Base-by-base conservation (phyloP, 2,329 filamentous ascomycete genomes). In the Celoporthe dispersa region DNA sequence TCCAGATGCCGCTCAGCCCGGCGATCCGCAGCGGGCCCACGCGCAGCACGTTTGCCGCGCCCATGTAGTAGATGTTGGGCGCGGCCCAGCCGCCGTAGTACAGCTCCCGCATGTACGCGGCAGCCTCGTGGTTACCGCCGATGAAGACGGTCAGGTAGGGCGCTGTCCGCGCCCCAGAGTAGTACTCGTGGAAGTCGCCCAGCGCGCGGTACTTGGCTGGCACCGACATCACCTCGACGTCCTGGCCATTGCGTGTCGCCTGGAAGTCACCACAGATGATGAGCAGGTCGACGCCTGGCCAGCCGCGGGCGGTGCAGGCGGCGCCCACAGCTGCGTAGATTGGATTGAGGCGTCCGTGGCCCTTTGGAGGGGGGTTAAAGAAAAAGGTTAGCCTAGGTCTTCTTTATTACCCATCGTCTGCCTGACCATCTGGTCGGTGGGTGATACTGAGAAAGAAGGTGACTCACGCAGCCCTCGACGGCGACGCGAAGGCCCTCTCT, bases 221-320 rank as follows among this genome's bases (percentile, higher is more conserved):
- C 76, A 97, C 94, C 5, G 94, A 92, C 87, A 98, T 97, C 79
- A 94, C 91, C 71, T 91, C 92, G 73, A 98, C 85, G 79, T 99
- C 96, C 73, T 90, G 87, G 12, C 93, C 90, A 83, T 98, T 98
- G 75, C 96, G 93, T 11, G 69, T 69, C 11, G 51, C 94, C 90
- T 98, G 94, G 74, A 99, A 99, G 78, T 99, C 96, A 37, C 96
- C 96, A 68, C 95, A 94, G 75, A 99, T 97, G 76, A 99, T 97
- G 74, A 99, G 83, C 14, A 98, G 82, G 79, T 99, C 96, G 39
- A 98, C 89, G 44, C 87, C 88, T 73, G 92, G 85, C 94, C 95
- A 98, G 33, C 87, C 87, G 75, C 92, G 92, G 61, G 86, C 83
- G 73, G 88, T 84, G 79, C 91, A 93, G 12, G 93, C 86, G 73